Evolutionary conservation across 352 stramenopile species (phyloP).

Genomic region (Phytopythium aichiense): DNA sequence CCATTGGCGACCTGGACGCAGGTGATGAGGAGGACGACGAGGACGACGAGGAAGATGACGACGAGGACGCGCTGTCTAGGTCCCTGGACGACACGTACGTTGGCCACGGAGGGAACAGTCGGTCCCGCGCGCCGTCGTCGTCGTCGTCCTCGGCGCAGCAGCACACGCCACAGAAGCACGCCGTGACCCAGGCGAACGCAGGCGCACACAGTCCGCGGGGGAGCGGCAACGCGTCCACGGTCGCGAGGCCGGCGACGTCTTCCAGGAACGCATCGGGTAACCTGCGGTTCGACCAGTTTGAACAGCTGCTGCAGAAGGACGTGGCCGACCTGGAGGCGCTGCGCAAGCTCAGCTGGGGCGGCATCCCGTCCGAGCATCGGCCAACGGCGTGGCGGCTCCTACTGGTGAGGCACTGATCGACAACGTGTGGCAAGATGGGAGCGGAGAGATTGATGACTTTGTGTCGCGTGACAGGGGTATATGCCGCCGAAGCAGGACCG

Average conservation of each 20-base stretch:
- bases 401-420: constrained; percentile 44
- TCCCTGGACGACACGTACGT: constrained; percentile 19
- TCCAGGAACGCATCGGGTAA: constrained; percentile 68
- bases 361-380: constrained; percentile 82
- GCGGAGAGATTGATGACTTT: not conserved
- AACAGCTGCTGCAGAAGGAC: constrained; percentile 58
- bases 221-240: not conserved
- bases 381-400: constrained; percentile 95
- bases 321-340: constrained; percentile 89
- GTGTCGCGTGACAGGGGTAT: constrained; percentile 70
- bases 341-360: constrained; percentile 89
- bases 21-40: constrained; percentile 8
- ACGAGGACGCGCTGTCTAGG: constrained; percentile 19
- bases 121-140: not conserved
- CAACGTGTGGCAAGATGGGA: too few species aligned
- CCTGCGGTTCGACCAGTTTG: constrained; percentile 72
- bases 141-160: constrained; percentile 14
- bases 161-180: constrained; percentile 19
- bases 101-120: constrained; percentile 8
- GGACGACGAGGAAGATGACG: constrained; percentile 14
- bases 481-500: constrained; percentile 94
- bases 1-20: constrained; percentile 15
- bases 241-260: constrained; percentile 7
- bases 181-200: not conserved
- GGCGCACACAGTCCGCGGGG: not conserved